These are phyloP conservation scores for Pharus latifolius DNA, from an alignment of 176 grass and related monocot species.

Conservation along the genomic window DNA sequence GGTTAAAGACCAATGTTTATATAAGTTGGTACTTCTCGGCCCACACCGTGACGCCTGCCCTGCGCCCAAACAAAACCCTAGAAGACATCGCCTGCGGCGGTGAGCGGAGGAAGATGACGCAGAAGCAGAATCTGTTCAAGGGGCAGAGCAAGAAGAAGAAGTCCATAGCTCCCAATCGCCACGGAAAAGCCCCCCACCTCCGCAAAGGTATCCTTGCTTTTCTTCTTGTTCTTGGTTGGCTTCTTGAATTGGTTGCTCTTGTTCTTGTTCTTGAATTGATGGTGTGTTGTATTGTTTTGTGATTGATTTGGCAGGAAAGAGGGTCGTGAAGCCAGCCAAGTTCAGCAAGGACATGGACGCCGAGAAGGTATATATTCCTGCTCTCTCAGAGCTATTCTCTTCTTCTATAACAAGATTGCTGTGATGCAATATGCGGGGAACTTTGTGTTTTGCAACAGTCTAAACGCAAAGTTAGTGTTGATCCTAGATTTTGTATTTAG, in stretches of 20 bases:
- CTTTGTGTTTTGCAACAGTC: too few species aligned
- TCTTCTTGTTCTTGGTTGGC: not conserved
- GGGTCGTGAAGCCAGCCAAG: conserved; percentile 50
- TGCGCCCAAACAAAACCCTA: not conserved
- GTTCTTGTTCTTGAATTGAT: not conserved
- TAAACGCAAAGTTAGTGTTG: too few species aligned
- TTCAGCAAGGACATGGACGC: conserved; percentile 62
- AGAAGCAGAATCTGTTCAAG: conserved; percentile 85
- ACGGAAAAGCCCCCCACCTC: conserved; percentile 53
- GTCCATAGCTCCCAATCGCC: conserved; percentile 68
- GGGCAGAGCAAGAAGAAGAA: conserved; percentile 70
- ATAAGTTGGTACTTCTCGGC: not conserved
- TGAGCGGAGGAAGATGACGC: conserved; percentile 56
- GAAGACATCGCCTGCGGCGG: not conserved
- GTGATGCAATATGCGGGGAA: not conserved
- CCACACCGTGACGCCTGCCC: not conserved
- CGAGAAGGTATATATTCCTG: conserved; percentile 50
- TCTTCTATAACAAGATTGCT: not conserved
- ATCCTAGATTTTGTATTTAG: too few species aligned
- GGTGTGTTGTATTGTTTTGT: not conserved
- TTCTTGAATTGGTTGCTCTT: too few species aligned
- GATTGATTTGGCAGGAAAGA: conserved; percentile 48
- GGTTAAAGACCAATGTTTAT: too few species aligned
- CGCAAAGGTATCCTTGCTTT: conserved; percentile 53
- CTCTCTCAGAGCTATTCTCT: not conserved